Evolutionary conservation across 2,329 filamentous ascomycete species (phyloP).

Genomic region (Tothia fuscella): DNA sequence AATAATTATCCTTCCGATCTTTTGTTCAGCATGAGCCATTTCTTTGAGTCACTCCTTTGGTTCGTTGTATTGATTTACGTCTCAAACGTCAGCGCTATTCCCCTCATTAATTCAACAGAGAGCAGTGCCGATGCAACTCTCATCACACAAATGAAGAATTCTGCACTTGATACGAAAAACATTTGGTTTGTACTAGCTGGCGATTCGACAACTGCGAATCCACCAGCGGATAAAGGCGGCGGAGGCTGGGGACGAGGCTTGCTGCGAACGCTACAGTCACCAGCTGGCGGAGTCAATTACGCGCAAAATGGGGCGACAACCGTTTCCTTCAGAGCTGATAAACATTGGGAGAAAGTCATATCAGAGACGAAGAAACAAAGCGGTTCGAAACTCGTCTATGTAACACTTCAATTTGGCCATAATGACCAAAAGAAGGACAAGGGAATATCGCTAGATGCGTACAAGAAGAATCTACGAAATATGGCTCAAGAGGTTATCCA

Average conservation of each 20-base stretch:
- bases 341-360: slow-evolving; percentile 41
- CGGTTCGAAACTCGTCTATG: slow-evolving; percentile 32
- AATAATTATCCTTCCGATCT: too few relatives aligned
- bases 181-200: slow-evolving; percentile 26
- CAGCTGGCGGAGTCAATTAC: slow-evolving; percentile 43
- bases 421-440: slow-evolving; percentile 46
- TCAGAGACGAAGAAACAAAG: slow-evolving; percentile 29
- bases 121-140: too few relatives aligned
- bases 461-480: slow-evolving; percentile 37
- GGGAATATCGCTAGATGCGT: slow-evolving; percentile 36
- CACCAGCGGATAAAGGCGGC: neutral
- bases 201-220: slow-evolving; percentile 25
- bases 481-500: slow-evolving; percentile 31
- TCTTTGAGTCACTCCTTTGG: too few relatives aligned
- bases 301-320: slow-evolving; percentile 47
- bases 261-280: slow-evolving; percentile 33
- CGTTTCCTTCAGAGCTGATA: slow-evolving; percentile 38
- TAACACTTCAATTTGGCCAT: slow-evolving; percentile 50
- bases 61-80: too few relatives aligned
- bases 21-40: too few relatives aligned
- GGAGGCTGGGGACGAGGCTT: slow-evolving; percentile 49
- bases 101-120: too few relatives aligned
- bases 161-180: too few relatives aligned
- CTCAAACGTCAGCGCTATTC: too few relatives aligned
- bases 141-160: too few relatives aligned